Evolutionary conservation across 2,329 filamentous ascomycete species (phyloP), one percentile per base, ranked within the genome.

Genomic region (Nothopassalora personata): DNA sequence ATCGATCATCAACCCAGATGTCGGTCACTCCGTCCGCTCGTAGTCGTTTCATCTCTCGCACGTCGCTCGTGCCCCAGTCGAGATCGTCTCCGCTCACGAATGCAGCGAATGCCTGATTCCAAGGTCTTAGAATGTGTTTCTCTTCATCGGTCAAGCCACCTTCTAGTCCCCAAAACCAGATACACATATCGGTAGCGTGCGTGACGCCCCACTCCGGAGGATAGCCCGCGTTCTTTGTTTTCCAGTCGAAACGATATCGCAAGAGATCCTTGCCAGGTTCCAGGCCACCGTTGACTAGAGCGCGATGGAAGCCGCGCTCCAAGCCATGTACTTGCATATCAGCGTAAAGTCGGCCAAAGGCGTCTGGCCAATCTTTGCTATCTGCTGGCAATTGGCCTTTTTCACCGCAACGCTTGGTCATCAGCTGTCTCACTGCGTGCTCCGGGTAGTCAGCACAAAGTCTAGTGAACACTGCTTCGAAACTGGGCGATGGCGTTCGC

Each of bases 121-220:
- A 76, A 1, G 70, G 69, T 33, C 64, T 67, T 0, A 80, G 69
- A 18, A 79, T 58, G 5, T 53, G 52, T 66, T 81, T 80, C 68
- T 85, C 82, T 8, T 68, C 63, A 0, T 67, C 67, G 6, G 69
- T 74, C 54, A 84, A 58, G 1, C 70, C 70, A 4, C 70, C 71
- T 33, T 65, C 58, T 1, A 77, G 79, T 0, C 82, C 82, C 76
- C 77, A 84, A 58, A 83, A 81, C 82, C 82, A 85, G 31, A 84
- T 77, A 5, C 75, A 71, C 66, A 79, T 74, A 61, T 85, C 82
- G 0, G 79, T 79, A 0, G 75, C 75, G 66, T 85, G 82, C 15
- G 81, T 84, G 2, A 81, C 81, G 2, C 79, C 80, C 77, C 79
- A 84, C 45, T 76, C 72, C 1, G 68, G 69, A 1, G 81, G 80